Evolutionary conservation across 352 stramenopile species (phyloP), one percentile per base, ranked within the genome.

Genomic region (Blastocystis sp.): DNA sequence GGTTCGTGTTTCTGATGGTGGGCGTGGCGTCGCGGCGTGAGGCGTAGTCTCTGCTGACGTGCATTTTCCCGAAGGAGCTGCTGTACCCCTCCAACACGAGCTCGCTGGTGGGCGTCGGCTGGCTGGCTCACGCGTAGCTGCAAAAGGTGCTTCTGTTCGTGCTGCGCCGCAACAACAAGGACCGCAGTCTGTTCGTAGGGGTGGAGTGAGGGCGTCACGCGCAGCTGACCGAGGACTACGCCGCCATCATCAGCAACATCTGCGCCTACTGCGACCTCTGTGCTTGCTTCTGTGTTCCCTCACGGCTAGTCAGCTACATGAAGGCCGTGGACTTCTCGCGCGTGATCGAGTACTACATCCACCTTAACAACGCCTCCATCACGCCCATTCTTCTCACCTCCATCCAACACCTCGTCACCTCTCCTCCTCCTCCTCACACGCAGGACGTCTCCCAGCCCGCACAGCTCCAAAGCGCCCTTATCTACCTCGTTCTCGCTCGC

Each of bases 101-200:
- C 45, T 84, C 74, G 10, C 45, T 84, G 11, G 74, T 84, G 11
- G 9, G 34, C 40, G 45, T 57, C 48, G 0, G 48, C 48, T 7
- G 6, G 6, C 14, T 14, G 48, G 6, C 0, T 57, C 48, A 57
- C 54, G 34, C 19, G n/a, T 74, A 74, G 64, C 21, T 74, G 38
- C 74, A 84, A 43, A 84, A 84, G 45, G 74, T 84, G 40, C 9
- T 84, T 38, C 11, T 84, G 17, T 84, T 69, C 42, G 52, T 84
- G 17, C 38, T 84, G 54, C n/a, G 60, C 54, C 52, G 57, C 4
- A 59, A 84, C 45, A 64, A 21, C 48, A 84, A 84, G 45, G 74
- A 84, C 34, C 74, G 74, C 14, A 59, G 17, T 52, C 28, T 66
- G 28, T 69, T 84, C 45, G 74, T 84, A 57, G 14, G 24, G 19